Evolutionary conservation across 129 eudicot genomes (phyloP), one percentile per base, ranked within the genome.

Genomic region (Chrysanthemum makinoi): DNA sequence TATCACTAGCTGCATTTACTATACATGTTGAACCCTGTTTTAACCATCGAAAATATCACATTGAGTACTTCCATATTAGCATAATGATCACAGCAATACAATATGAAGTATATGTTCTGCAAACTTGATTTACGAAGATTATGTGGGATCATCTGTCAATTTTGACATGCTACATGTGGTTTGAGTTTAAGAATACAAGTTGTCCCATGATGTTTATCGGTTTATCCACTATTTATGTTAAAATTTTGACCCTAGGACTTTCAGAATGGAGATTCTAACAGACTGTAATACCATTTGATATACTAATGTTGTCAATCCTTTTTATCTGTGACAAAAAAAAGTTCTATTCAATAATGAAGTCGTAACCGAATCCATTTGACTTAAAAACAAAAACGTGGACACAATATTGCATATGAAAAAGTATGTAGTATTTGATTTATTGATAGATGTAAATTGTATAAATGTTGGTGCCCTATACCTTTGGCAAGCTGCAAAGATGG

Each of bases 1-100:
- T 86, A 71, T 95, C 97, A 66, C 96, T 95, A 72, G 97, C 99
- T 67, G 99, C 94, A 83, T 95, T 95, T 14, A 90, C 91, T 80
- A 95, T 86, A 61, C 99, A 95, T 62, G 87, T 80, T 16, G 97
- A 90, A 59, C 99, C 99, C 99, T 95, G 91, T 79, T 77, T 63
- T 55, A 74, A 51, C 64, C 77, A 77, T 65, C 10, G 71, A 62
- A 43, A 77, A 77, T 12, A 62, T 58, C 50, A 26, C 62, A 51
- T 67, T 59, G 28, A 74, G 51, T 28, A 50, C 0, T 72, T 62
- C 66, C 44, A 2, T 46, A 4, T 66, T 18, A 20, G 12, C 19
- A 6, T 65, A 30, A 69, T 30, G 64, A 16, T 39, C 46, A 8
- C 46, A 1, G 6, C 8, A 35, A 35, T 35, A 35, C 44, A 35